A percentile compares a stretch with the other conserved stretches of the same genome.
These are phyloP conservation scores for Lactarius vividus DNA, from an alignment of 768 basidiomycete genomes.

Conservation along the genomic window DNA sequence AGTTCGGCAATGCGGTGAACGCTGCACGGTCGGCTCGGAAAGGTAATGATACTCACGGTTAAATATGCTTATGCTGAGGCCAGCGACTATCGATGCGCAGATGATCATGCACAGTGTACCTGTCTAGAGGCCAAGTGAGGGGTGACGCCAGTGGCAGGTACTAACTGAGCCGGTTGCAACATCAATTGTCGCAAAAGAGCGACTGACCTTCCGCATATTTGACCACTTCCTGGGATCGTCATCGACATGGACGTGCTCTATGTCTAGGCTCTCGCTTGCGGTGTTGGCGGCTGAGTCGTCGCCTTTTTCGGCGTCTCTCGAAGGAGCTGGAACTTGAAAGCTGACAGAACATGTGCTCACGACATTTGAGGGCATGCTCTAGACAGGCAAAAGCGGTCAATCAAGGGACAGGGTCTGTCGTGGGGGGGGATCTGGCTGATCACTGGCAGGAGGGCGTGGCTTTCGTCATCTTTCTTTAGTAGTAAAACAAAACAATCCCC, in stretches of 20 bases:
- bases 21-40: too few species aligned
- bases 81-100: conserved; percentile 55
- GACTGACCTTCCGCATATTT: conserved; percentile 48
- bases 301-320: background rate
- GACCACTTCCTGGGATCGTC: conserved; percentile 67
- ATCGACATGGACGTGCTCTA: conserved; percentile 50
- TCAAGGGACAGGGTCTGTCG: background rate
- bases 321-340: background rate
- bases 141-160: conserved; percentile 2
- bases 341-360: background rate
- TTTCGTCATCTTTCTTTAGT: background rate
- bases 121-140: conserved; percentile 36
- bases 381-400: background rate
- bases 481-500: background rate
- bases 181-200: background rate
- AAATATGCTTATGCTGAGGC: conserved; percentile 57
- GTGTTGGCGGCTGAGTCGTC: background rate
- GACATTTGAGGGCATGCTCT: background rate
- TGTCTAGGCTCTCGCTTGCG: conserved; percentile 35
- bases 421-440: background rate
- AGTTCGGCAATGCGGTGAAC: background rate
- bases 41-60: conserved; percentile 50
- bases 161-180: background rate
- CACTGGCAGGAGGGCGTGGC: background rate
- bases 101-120: conserved; percentile 46